Conservation (phyloP, 106 monocot species). For the Phalaenopsis equestris region DNA sequence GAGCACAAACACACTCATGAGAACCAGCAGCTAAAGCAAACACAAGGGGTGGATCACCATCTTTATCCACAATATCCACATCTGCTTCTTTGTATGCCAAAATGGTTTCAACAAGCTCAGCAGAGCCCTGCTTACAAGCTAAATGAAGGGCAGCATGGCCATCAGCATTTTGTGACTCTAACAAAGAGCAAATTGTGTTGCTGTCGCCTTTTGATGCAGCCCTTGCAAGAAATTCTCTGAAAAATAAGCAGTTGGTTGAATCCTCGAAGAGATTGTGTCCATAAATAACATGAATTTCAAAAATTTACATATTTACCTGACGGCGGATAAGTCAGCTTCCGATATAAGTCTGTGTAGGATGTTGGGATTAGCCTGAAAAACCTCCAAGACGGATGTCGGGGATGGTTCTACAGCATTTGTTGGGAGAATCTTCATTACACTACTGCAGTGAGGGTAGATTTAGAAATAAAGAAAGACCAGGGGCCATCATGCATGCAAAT, state of each 20-base stretch:
- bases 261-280: background rate
- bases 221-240: constrained; percentile 66
- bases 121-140: constrained; percentile 78
- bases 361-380: constrained; percentile 60
- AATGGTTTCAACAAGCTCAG: constrained; percentile 68
- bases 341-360: constrained; percentile 70
- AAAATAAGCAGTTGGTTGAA: constrained; percentile 10
- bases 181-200: constrained; percentile 52
- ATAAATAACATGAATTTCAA: background rate
- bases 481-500: background rate
- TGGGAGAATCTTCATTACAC: constrained; percentile 21
- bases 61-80: constrained; percentile 80
- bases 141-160: constrained; percentile 87
- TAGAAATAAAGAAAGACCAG: background rate
- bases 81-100: constrained; percentile 76
- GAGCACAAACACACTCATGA: constrained; percentile 63
- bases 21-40: constrained; percentile 92
- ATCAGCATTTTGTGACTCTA: constrained; percentile 84
- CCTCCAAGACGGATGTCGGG: constrained; percentile 66
- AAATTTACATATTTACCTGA: constrained; percentile 39
- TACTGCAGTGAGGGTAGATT: constrained; percentile 31
- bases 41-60: constrained; percentile 90
- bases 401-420: constrained; percentile 54
- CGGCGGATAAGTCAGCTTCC: constrained; percentile 61
- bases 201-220: constrained; percentile 47